These are phyloP conservation scores for Zoysia japonica DNA, from an alignment of 176 grass and related monocot genomes.

Conservation along the genomic window DNA sequence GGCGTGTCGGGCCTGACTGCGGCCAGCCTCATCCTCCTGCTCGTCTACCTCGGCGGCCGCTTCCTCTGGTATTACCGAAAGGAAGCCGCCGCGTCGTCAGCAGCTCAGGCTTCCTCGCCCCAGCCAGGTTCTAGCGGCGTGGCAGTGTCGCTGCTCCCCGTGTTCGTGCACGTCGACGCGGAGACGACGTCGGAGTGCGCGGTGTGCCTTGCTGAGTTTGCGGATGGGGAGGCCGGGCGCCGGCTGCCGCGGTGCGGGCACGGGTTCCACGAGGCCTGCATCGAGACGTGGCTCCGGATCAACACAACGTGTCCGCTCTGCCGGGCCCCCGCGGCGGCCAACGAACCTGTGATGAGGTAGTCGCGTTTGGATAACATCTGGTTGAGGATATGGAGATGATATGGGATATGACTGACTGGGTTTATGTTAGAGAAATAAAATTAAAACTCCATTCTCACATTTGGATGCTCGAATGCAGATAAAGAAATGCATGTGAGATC, in stretches of 20 bases:
- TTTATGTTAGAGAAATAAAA: too few species aligned
- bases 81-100: neutral
- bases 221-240: constrained; percentile 21
- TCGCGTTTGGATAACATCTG: too few species aligned
- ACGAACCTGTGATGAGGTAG: neutral
- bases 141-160: constrained; percentile 17
- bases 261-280: constrained; percentile 45
- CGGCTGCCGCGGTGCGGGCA: constrained; percentile 42
- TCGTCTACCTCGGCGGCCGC: constrained; percentile 26
- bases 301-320: constrained; percentile 46
- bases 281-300: constrained; percentile 45
- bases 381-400: too few species aligned
- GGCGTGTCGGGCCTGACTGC: constrained; percentile 24
- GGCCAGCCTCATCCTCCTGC: constrained; percentile 19
- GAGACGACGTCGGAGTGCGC: constrained; percentile 44
- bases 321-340: neutral
- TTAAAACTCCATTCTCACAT: too few species aligned
- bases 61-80: constrained; percentile 42
- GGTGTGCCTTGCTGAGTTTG: constrained; percentile 49
- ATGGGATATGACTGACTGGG: too few species aligned
- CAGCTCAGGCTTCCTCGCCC: neutral
- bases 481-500: too few species aligned
- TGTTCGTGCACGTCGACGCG: constrained; percentile 12
- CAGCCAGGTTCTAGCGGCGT: neutral
- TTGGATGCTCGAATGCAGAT: too few species aligned